These are phyloP conservation scores for Pythium dissotocum DNA, from an alignment of 352 stramenopile genomes.

Conservation along the genomic window DNA sequence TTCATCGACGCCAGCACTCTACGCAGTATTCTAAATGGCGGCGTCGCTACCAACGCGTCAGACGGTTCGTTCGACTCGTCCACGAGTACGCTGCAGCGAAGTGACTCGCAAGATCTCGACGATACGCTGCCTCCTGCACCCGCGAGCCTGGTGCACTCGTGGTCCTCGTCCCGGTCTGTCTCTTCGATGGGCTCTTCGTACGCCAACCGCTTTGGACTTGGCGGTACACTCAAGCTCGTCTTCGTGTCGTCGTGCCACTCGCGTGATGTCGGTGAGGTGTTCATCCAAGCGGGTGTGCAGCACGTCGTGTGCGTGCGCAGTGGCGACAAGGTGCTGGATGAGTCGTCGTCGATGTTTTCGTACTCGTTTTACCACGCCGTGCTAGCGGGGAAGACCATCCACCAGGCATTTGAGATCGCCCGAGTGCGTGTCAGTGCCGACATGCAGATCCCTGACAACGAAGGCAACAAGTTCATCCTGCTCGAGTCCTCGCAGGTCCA, in stretches of 20 bases:
- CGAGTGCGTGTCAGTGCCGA: slow-evolving; percentile 71
- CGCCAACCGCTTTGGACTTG: slow-evolving; percentile 28
- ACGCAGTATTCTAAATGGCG: slow-evolving; percentile 51
- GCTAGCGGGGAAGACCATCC: slow-evolving; percentile 68
- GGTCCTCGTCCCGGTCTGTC: slow-evolving; percentile 21
- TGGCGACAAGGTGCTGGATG: slow-evolving; percentile 66
- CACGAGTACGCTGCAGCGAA: slow-evolving; percentile 4
- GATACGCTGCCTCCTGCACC: slow-evolving; percentile 11
- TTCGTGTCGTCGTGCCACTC: slow-evolving; percentile 85
- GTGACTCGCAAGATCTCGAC: slow-evolving; percentile 19
- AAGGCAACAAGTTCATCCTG: slow-evolving; percentile 81
- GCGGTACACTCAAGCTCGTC: slow-evolving; percentile 68
- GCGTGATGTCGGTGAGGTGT: slow-evolving; percentile 73
- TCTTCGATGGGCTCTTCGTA: slow-evolving; percentile 35
- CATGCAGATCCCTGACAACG: slow-evolving; percentile 56
- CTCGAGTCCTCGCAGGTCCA: slow-evolving; percentile 71
- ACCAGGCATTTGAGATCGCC: slow-evolving; percentile 76
- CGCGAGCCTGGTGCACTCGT: not conserved
- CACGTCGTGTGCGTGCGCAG: slow-evolving; percentile 82
- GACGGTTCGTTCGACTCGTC: not conserved
- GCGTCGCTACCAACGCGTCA: slow-evolving; percentile 11
- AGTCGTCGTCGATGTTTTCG: slow-evolving; percentile 73
- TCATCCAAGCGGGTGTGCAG: slow-evolving; percentile 71
- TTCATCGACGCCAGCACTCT: slow-evolving; percentile 67
- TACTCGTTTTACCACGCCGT: slow-evolving; percentile 80